Evolutionary conservation across 2,329 filamentous ascomycete genomes (phyloP).

Genomic region (Diplodia sapinea): DNA sequence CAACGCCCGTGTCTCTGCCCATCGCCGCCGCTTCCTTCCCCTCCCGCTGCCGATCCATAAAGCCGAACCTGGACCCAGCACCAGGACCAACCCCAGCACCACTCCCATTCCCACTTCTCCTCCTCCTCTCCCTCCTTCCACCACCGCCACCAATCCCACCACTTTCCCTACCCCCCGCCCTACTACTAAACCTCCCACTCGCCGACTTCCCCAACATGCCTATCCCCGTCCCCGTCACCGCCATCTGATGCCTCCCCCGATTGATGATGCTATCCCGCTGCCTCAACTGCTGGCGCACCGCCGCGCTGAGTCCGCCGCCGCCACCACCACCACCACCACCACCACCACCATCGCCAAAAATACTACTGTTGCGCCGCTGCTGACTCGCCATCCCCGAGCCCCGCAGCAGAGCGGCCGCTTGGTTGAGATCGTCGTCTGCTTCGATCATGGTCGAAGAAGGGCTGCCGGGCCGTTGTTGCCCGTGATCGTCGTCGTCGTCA

Average conservation of each 20-base stretch:
- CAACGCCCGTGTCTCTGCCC: neutral
- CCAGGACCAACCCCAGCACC: neutral
- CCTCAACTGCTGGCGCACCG: constrained; percentile 20
- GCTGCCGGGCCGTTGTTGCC: too few relatives aligned
- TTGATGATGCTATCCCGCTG: constrained; percentile 26
- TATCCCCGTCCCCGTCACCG: neutral
- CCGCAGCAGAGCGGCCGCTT: constrained; percentile 7
- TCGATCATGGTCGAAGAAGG: too few relatives aligned
- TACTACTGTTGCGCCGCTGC: neutral
- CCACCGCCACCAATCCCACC: neutral
- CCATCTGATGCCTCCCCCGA: constrained; percentile 13
- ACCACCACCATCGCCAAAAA: neutral
- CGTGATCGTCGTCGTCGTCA: neutral
- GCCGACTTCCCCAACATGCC: neutral
- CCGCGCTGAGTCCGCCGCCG: constrained; percentile 19
- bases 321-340: too few relatives aligned
- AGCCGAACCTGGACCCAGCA: neutral
- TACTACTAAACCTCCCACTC: too few relatives aligned
- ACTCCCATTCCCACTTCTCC: neutral
- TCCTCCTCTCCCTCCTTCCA: neutral
- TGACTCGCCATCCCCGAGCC: constrained; percentile 9
- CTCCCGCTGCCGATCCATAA: neutral
- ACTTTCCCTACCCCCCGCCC: neutral
- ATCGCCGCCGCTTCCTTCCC: neutral
- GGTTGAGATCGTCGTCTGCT: constrained; percentile 10